phyloP scores from a whole-genome alignment of 345 rosid genomes.

The Anacardium occidentale region DNA sequence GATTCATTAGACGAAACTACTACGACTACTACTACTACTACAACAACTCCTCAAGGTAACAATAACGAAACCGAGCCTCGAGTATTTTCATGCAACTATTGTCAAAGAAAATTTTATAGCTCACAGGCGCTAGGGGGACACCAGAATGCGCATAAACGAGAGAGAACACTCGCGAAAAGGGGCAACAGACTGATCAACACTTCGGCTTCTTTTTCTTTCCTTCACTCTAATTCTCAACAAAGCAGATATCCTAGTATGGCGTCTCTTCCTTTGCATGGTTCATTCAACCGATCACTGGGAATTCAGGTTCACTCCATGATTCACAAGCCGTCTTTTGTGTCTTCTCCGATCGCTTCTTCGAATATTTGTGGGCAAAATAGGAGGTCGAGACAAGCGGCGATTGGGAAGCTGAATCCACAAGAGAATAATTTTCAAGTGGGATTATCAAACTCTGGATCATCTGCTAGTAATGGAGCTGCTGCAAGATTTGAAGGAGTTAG shows the following conservation, averaged over 20 bases:
- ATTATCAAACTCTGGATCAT: slow-evolving; percentile 21
- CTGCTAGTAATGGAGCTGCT: slow-evolving; percentile 27
- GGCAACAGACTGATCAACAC: slow-evolving; percentile 43
- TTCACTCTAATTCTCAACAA: slow-evolving; percentile 20
- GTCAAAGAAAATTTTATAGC: slow-evolving; percentile 90
- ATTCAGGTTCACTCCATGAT: slow-evolving; percentile 73
- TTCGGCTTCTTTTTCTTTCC: slow-evolving; percentile 39
- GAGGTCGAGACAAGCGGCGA: slow-evolving; percentile 37
- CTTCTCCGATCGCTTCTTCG: slow-evolving; percentile 17
- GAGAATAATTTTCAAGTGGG: slow-evolving; percentile 27
- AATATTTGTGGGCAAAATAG: slow-evolving; percentile 37
- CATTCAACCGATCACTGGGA: slow-evolving; percentile 53
- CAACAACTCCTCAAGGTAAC: slow-evolving; percentile 21
- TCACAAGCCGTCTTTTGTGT: slow-evolving; percentile 40
- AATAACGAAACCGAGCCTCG: slow-evolving; percentile 48
- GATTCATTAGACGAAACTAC: slow-evolving; percentile 21
- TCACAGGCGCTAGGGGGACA: slow-evolving; percentile 97
- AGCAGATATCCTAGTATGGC: slow-evolving; percentile 57
- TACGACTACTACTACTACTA: not conserved
- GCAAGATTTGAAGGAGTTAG: slow-evolving; percentile 36
- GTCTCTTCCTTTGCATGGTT: slow-evolving; percentile 76
- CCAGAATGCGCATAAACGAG: slow-evolving; percentile 92
- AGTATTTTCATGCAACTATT: slow-evolving; percentile 81
- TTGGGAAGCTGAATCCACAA: slow-evolving; percentile 36
- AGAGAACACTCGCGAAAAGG: slow-evolving; percentile 80